Evolutionary conservation across 306 rosid species (phyloP).

Genomic region (Lithocarpus polystachyus): DNA sequence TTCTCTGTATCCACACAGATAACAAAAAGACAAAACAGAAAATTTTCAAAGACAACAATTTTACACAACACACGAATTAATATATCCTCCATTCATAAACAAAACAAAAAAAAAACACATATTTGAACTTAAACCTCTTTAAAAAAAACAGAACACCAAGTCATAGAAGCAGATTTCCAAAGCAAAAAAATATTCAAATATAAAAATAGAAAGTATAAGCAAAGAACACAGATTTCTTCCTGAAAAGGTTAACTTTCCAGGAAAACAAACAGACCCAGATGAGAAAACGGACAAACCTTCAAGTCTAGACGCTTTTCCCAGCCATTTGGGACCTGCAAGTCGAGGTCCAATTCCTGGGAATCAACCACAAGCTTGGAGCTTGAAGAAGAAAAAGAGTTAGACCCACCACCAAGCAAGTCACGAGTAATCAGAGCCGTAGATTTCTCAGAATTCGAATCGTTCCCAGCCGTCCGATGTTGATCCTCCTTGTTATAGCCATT

Average conservation of each 20-base stretch:
- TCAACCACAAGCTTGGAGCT: conserved; percentile 31
- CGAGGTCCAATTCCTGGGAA: conserved; percentile 94
- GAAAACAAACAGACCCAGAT: conserved; percentile 19
- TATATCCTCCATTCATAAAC: not conserved
- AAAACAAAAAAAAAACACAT: not conserved
- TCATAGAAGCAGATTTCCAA: not conserved
- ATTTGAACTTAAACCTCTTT: not conserved
- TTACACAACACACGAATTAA: not conserved
- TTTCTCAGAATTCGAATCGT: conserved; percentile 57
- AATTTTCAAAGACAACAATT: not conserved
- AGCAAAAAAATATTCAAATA: not conserved
- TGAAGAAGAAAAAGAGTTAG: conserved; percentile 9
- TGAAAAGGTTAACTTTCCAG: conserved; percentile 2
- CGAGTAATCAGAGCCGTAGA: conserved; percentile 77
- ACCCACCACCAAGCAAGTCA: conserved; percentile 79
- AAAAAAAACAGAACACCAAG: not conserved
- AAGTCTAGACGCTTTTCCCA: conserved; percentile 94
- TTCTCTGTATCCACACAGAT: conserved; percentile 14
- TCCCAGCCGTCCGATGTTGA: conserved; percentile 59
- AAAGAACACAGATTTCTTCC: not conserved
- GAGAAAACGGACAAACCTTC: conserved; percentile 51
- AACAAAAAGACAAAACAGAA: not conserved
- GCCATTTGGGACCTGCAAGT: conserved; percentile 85
- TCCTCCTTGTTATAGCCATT: conserved; percentile 62
- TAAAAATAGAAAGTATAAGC: not conserved